Base-by-base conservation (phyloP, 768 basidiomycete genomes). In the Lentinula guzmanii region DNA sequence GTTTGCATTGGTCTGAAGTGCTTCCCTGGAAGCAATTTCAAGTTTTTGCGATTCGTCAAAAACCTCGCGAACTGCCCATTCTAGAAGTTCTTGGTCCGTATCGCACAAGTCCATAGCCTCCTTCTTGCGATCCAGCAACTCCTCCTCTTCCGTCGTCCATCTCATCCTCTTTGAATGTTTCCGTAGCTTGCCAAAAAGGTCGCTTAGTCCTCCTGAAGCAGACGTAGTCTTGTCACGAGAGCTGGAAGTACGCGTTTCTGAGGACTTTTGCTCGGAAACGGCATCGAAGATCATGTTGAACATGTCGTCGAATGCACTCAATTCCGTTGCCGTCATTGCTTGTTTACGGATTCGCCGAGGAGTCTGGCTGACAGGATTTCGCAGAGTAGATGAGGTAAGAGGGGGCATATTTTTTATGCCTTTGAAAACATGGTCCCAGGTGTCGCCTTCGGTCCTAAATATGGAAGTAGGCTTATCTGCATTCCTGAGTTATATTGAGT, bases 101-200 rank as follows among this genome's bases (percentile, higher is more conserved):
- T 79, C 74, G 65, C 88, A 91, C 16, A 82, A 68, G 54, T 88
- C 81, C 77, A 95, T 89, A 60, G 83, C 82, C 63, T 91, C 91
- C 70, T 86, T 86, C 68, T 86, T 85, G 24, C 78, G 74, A 65
- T 92, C 91, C 31, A 90, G 72, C 54, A 80, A 75, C 60, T 86
- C 80, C 58, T 84, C 78, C 28, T 75, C 71, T 51, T 79, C 79
- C 8, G 79, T 75, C 2, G 83, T 79, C 79, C 82, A 83, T 64
- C 80, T 79, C 60, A 77, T 63, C 34, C 75, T 72, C 60, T 79
- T 82, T 15, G 82, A 77, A 52, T 80, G 80, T 16, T 79, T 77
- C 18, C 84, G 81, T 35, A 90, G 75, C 41, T 77, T 82, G 28
- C 78, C 75, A 62, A 87, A 83, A 15, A 90, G 67, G 58, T 86